Evolutionary conservation across 2,329 filamentous ascomycete genomes (phyloP).

Genomic region (Cyphellophora europaea): DNA sequence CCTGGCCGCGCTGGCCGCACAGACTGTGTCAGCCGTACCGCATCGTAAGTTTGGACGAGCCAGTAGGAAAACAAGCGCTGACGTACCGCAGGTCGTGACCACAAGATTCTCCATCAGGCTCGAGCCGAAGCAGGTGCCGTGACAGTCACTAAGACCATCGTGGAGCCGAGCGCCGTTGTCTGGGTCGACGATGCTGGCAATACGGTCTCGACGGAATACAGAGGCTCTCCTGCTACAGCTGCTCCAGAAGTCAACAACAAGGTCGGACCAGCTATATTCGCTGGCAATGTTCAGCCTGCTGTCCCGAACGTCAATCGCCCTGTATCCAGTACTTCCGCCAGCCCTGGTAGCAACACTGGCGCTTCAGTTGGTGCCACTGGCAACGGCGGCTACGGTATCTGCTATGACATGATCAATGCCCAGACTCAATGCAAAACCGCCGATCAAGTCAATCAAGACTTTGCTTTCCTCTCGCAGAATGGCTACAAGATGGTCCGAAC

Average conservation of each 20-base stretch:
- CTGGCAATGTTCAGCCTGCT: background rate
- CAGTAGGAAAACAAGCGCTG: constrained; percentile 1
- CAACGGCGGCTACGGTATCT: constrained; percentile 37
- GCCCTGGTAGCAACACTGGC: background rate
- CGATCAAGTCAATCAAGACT: constrained; percentile 54
- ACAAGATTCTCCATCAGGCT: constrained; percentile 1
- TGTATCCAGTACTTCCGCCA: background rate
- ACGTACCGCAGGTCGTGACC: constrained; percentile 8
- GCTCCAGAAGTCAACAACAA: background rate
- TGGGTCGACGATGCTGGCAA: constrained; percentile 52
- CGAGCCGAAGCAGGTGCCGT: constrained; percentile 7
- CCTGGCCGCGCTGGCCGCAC: constrained; percentile 9
- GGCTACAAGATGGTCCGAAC: constrained; percentile 59
- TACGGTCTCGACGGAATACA: constrained; percentile 34
- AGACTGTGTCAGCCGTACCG: constrained; percentile 11
- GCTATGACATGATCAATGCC: constrained; percentile 49
- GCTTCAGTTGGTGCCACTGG: background rate
- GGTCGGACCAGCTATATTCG: background rate
- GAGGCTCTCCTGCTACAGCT: constrained; percentile 16
- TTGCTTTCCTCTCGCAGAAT: constrained; percentile 43
- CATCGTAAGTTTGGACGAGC: constrained; percentile 10
- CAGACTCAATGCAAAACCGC: constrained; percentile 58
- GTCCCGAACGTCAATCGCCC: background rate
- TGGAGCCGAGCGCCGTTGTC: constrained; percentile 34
- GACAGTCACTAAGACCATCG: constrained; percentile 11